Base-by-base conservation (phyloP, 2,329 filamentous ascomycete genomes). In the Aciculosporium take region DNA sequence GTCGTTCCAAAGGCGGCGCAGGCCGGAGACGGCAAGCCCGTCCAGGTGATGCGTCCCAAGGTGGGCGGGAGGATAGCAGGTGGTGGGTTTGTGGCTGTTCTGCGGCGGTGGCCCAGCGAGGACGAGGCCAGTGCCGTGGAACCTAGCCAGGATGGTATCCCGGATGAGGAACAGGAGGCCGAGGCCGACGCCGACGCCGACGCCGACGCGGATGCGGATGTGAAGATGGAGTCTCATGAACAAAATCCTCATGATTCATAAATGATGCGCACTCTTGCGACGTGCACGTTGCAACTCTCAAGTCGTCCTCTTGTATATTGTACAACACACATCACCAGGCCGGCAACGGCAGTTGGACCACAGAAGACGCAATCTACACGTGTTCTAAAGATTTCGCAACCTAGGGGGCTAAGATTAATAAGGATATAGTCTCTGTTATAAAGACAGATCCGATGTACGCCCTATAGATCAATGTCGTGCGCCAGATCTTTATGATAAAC, bases 11-110 rank as follows among this genome's bases (percentile, higher is more conserved):
- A 48, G 46, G 45, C 43, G 24, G 45, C 46, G 8, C 31, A 45
- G 24, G 51, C 45, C 2, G 47, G 43, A 5, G 43, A 51, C 7
- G 43, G 45, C 2, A 48, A 51, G 25, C 45, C 51, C 25, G 62
- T 62, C 3, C 57, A 63, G 37, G 56, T 66, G 8, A 64, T 66
- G 55, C 54, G 64, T 30, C 63, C 63, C 23, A 63, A 58, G 48
- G 63, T 66, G 4, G 62, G 62, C 4, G 59, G 62, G 25, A 54
- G 58, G 28, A 46, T 66, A 21, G 58, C 53, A 0, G 63, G 63
- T 0, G 63, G 63, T 20, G 63, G 63, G 1, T 66, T 66, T 38
- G 50, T 66, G 17, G 62, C 58, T 17, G 55, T 66, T 5, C 50
- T 61, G 37, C 56, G 62, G 7, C 55, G 56, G 32, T 57, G 56